Conservation (phyloP, 257 asterid species). For the Cruciata laevipes region DNA sequence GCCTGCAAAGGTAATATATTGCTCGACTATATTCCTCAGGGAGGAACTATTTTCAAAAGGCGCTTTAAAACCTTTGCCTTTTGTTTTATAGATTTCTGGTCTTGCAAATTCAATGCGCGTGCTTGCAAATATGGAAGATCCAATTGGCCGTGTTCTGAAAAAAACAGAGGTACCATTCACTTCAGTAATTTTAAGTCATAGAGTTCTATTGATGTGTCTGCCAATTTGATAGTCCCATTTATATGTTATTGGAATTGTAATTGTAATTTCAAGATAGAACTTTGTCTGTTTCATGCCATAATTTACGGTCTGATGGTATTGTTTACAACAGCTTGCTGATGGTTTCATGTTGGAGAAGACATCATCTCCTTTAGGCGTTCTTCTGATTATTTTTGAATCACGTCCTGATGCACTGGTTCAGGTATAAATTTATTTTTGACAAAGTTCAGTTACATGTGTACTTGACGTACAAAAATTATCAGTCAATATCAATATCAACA, state of each 20-base stretch:
- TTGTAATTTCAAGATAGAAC: slow-evolving; percentile 2
- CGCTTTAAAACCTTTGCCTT: background rate
- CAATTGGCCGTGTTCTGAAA: slow-evolving; percentile 59
- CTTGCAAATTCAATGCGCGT: slow-evolving; percentile 65
- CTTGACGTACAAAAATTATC: background rate
- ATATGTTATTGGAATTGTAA: background rate
- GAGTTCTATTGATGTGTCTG: background rate
- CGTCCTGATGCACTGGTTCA: slow-evolving; percentile 89
- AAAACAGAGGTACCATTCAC: slow-evolving; percentile 52
- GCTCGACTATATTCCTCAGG: slow-evolving; percentile 1
- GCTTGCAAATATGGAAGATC: slow-evolving; percentile 80
- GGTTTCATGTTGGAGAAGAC: slow-evolving; percentile 67
- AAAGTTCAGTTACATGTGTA: background rate
- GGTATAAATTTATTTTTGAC: slow-evolving; percentile 27
- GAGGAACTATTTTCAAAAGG: background rate
- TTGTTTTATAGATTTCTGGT: slow-evolving; percentile 33
- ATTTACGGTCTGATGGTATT: background rate
- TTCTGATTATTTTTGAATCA: slow-evolving; percentile 71
- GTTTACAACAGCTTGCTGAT: slow-evolving; percentile 55
- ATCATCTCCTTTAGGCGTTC: slow-evolving; percentile 69
- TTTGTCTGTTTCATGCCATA: background rate
- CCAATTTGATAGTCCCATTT: background rate
- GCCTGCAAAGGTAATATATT: slow-evolving; percentile 47
- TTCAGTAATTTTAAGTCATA: background rate
- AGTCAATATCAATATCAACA: background rate